Conservation (phyloP, 371 early-diverging fungal genomes). For the Mortierella sp. region DNA sequence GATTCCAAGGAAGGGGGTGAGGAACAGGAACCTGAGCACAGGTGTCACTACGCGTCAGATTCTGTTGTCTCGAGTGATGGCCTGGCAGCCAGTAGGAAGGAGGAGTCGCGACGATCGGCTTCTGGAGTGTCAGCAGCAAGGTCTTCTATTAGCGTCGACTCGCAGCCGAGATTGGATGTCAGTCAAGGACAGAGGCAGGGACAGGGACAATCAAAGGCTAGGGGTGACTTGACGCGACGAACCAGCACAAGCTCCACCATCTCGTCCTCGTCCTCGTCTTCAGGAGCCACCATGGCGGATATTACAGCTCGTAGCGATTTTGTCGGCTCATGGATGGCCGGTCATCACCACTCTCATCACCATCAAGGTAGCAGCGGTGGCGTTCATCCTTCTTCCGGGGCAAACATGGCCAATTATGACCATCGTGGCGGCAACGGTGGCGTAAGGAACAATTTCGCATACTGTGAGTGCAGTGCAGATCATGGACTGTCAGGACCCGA, state of each 20-base stretch:
- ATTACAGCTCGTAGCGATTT: conserved; percentile 11
- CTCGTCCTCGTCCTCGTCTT: conserved; percentile 19
- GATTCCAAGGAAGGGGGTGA: background rate
- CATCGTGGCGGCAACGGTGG: background rate
- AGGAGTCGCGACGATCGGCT: background rate
- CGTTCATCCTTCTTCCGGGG: background rate
- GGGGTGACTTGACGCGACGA: background rate
- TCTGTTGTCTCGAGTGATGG: background rate
- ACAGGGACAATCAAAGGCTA: background rate
- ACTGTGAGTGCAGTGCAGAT: background rate
- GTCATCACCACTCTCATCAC: background rate
- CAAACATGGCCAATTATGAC: background rate
- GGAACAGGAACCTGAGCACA: background rate
- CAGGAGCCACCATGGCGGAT: conserved; percentile 16
- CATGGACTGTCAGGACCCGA: background rate
- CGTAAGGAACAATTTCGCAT: background rate
- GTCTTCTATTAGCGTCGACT: background rate
- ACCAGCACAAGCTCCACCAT: conserved; percentile 23
- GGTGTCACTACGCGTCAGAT: background rate
- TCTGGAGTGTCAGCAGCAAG: background rate
- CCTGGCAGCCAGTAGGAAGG: too few relatives aligned
- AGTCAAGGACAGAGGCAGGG: background rate
- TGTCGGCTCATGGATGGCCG: background rate
- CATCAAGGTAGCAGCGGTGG: too few relatives aligned
- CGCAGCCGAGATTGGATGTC: background rate